Base-by-base conservation (phyloP, 257 asterid species). In the Anisodus acutangulus region DNA sequence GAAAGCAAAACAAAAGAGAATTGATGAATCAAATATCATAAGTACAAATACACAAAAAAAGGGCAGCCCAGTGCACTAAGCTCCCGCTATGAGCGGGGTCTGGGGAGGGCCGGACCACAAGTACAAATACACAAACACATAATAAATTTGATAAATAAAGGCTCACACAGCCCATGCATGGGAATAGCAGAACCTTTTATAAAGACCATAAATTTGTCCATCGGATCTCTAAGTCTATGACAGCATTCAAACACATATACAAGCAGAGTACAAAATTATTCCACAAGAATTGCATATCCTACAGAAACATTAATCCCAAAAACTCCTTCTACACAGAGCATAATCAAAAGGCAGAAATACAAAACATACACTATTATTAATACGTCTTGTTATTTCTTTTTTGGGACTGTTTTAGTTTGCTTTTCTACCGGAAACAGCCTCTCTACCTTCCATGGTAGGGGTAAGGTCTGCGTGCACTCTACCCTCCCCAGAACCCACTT, bases 1-100 rank as follows among this genome's bases (percentile, higher is more conserved):
- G 85, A 84, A 53, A 82, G 78, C 47, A 74, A 63, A 15, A 60
- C 67, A 84, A 59, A 35, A 60, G 43, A 68, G 43, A 76, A 54
- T 70, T 47, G 54, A 68, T 79, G 66, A 82, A 49, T 83, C 71
- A 82, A 80, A 59, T 15, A 37, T 81, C 74, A 31, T 31, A 31
- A 31, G 35, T 31, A 31, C 35, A 31, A 31, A 31, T 31, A 31
- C 35, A 31, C 35, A 31, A 31, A 31, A 1, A 31, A 31, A 31
- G 2, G 35, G 35, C 35, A 31, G 1, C 35, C 35, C 35, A 1
- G 35, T 31, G 35, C 35, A 31, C 35, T 31, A 31, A 31, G 35
- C 35, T 31, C 35, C 35, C 35, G 35, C 35, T 31, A 31, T 26
- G 35, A 1, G 35, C 35, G 35, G 35, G 35, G 35, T 31, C 35